Evolutionary conservation across 2,329 filamentous ascomycete species (phyloP), one percentile per base, ranked within the genome.

Genomic region (Bertia moriformis): DNA sequence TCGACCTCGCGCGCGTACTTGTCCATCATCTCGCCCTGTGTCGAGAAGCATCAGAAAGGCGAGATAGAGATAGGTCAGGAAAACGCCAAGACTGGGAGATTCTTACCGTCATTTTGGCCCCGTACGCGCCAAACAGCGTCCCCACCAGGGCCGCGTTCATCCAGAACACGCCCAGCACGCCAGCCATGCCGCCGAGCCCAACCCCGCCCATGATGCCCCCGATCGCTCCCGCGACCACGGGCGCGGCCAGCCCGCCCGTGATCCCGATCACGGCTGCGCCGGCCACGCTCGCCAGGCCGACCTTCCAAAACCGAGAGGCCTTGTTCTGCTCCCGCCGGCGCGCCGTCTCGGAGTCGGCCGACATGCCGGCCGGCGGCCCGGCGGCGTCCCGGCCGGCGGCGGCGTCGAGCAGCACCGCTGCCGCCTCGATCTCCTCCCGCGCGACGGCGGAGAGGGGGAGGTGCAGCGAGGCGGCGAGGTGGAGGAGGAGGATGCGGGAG

Each of bases 201-300:
- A 94, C 69, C 0, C 83, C 83, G 13, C 86, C 84, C 73, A 94
- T 84, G 2, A 94, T 67, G 1, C 80, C 79, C 2, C 87, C 87
- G 13, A 95, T 69, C 0, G 86, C 86, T 3, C 86, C 87, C 3
- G 88, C 88, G 13, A 94, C 80, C 0, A 93, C 65, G 0, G 88
- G 88, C 1, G 88, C 87, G 1, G 88, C 88, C n/a, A 94, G 66
- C 2, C 88, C 88, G 14, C 88, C 88, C 0, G 87, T 94, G 3
- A 95, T 73, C 4, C 88, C 88, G n/a, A 95, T 88, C 1, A 94
- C 64, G 0, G 83, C 84, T 1, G 89, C 89, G 10, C 89, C 89
- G 0, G 85, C 87, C 0, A 93, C 85, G 5, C 83, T 84, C 0
- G 88, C 89, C 18, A 95, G 66, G 0, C 88, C 86, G 15, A 95